A percentile compares a stretch with the other conserved stretches of the same genome.
phyloP scores from a whole-genome alignment of 192 early-diverging fungal genomes.

The Dissophora globulifera region DNA sequence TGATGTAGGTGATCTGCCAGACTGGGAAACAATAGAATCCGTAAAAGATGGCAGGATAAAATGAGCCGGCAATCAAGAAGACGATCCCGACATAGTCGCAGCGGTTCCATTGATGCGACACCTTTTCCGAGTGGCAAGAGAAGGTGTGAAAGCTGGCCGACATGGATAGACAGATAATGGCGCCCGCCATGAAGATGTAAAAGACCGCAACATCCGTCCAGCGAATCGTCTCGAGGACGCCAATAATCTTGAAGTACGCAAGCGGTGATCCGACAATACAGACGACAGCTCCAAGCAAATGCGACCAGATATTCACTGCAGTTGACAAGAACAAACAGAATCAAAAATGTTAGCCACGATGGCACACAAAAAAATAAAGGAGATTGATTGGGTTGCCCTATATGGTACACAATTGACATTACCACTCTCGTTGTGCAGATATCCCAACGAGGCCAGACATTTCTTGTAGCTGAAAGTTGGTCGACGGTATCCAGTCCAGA shows the following conservation, averaged over 20 bases:
- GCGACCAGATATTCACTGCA: constrained; percentile 87
- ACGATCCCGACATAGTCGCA: constrained; percentile 95
- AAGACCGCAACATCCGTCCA: constrained; percentile 77
- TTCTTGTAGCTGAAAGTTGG: constrained; percentile 77
- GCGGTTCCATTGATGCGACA: constrained; percentile 76
- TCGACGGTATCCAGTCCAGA: constrained; percentile 83
- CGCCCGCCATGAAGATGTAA: constrained; percentile 79
- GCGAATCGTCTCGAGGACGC: constrained; percentile 56
- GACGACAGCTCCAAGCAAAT: constrained; percentile 75
- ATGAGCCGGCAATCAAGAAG: constrained; percentile 76
- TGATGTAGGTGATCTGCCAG: constrained; percentile 65
- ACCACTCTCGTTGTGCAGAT: constrained; percentile 94
- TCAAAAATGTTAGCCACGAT: neutral
- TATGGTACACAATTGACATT: too few relatives aligned
- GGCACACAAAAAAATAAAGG: constrained; percentile 1
- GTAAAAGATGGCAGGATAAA: constrained; percentile 63
- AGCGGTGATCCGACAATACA: constrained; percentile 65
- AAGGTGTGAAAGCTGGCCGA: constrained; percentile 85
- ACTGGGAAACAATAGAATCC: constrained; percentile 60
- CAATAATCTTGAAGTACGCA: constrained; percentile 56
- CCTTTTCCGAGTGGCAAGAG: constrained; percentile 83
- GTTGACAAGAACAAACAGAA: neutral
- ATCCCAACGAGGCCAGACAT: constrained; percentile 81
- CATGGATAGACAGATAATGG: constrained; percentile 81
- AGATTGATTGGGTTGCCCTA: too few relatives aligned